Evolutionary conservation across 345 rosid genomes (phyloP).

Genomic region (Reutealis trisperma): DNA sequence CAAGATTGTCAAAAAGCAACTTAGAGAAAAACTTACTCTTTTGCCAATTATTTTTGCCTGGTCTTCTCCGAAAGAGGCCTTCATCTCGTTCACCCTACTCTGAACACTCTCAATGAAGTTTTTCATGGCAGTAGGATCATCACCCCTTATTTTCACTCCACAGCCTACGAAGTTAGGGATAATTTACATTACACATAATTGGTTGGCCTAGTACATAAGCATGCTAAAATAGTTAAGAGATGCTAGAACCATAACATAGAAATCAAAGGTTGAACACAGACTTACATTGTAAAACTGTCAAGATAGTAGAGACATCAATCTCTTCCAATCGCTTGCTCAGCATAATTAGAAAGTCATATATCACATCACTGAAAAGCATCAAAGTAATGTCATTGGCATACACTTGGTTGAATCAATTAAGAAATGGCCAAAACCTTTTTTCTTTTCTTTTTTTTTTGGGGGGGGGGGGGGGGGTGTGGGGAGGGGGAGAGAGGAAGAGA

Average conservation of each 20-base stretch:
- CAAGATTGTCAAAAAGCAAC: constrained; percentile 7
- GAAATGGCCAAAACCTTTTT: neutral
- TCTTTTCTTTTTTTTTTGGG: no score
- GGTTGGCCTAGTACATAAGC: neutral
- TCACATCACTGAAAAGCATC: constrained; percentile 66
- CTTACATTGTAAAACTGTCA: constrained; percentile 84
- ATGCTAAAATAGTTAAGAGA: neutral
- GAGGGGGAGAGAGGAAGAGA: no score
- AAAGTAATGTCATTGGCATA: neutral
- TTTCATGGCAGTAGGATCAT: constrained; percentile 89
- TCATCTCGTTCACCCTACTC: constrained; percentile 68
- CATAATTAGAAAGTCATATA: constrained; percentile 73
- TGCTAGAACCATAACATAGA: neutral
- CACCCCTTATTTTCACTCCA: constrained; percentile 89
- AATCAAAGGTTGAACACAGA: constrained; percentile 1
- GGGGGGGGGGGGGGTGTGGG: no score
- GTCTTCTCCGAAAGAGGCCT: constrained; percentile 48
- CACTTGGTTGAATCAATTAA: neutral
- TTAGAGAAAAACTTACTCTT: constrained; percentile 47
- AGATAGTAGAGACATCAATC: constrained; percentile 74
- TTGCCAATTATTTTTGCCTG: constrained; percentile 45
- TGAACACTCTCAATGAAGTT: constrained; percentile 74
- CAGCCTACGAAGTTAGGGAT: constrained; percentile 52
- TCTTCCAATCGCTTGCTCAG: constrained; percentile 71
- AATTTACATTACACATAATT: neutral